Base-by-base conservation (phyloP, 1,284 basidiomycete genomes). In the Paramarasmius palmivorus region DNA sequence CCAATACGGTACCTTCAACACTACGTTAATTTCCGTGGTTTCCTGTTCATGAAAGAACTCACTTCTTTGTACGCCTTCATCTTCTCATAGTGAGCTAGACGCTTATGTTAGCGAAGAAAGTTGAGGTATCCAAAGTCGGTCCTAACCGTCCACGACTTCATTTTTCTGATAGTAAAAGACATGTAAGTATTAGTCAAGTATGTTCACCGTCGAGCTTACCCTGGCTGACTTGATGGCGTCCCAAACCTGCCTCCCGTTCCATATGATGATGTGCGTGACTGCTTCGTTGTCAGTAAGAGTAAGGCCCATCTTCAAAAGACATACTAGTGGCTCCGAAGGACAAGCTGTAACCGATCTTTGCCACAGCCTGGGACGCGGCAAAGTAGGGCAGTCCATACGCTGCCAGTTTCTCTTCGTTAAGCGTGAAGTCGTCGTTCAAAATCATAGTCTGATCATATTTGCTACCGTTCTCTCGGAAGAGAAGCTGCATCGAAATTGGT, bases 51-150 rank as follows among this genome's bases (percentile, higher is more conserved):
- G 25, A 50, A 26, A 14, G 5, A 15, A 7, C 38, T 25, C 25
- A 82, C 80, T 56, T 80, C 79, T 47, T 71, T 70, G 67, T 86
- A 86, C 9, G 73, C 70, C 68, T 81, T 80, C 82, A 86, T 85
- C 69, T 83, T 81, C 57, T 73, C 69, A 29, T 75, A 72, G 63
- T 82, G 79, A 6, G 74, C 57, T 59, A 15, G 9, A 32, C 17
- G 17, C 1, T 25, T 12, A 44, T 4, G 10, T 38, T 32, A 52
- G 32, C n/a, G 25, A 19, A 14, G 26, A 14, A 6, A 22, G 34
- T 23, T 22, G 17, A 56, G 25, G 25, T 19, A 10, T 19, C 39
- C 22, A 41, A 49, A 26, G 22, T 14, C 14, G 9, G 29, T 23
- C 41, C 52, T 26, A 7, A 56, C 54, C 71, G 60, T 79, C 77